phyloP scores from a whole-genome alignment of 2,329 filamentous ascomycete genomes.

The Fusarium chaquense region DNA sequence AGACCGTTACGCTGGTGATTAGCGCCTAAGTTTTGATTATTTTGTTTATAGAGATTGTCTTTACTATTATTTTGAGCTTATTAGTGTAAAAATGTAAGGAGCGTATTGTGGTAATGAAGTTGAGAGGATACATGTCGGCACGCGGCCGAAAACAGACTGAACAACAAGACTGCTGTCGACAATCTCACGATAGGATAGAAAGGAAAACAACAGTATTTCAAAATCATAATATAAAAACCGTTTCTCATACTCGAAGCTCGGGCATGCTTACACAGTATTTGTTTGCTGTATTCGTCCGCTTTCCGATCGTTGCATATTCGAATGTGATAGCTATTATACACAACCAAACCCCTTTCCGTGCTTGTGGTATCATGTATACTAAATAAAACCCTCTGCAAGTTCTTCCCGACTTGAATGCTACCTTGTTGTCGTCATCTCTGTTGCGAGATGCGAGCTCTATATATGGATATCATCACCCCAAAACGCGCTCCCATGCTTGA shows the following conservation, averaged over 20 bases:
- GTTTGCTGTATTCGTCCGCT: not conserved
- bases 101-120: slow-evolving; percentile 42
- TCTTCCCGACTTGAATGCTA: slow-evolving; percentile 16
- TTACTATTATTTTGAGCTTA: not conserved
- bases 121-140: slow-evolving; percentile 17
- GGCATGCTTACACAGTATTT: not conserved
- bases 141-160: slow-evolving; percentile 1
- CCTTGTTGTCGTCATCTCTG: slow-evolving; percentile 24
- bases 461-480: slow-evolving; percentile 35
- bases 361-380: slow-evolving; percentile 17
- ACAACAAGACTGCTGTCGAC: not conserved
- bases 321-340: slow-evolving; percentile 11
- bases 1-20: slow-evolving; percentile 52
- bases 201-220: not conserved
- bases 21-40: slow-evolving; percentile 37
- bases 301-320: not conserved
- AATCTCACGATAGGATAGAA: not conserved
- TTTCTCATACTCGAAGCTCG: not conserved
- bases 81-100: not conserved
- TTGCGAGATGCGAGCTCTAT: slow-evolving; percentile 41
- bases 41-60: not conserved
- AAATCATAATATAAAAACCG: not conserved
- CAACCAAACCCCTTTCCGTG: slow-evolving; percentile 3
- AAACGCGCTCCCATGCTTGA: slow-evolving; percentile 8
- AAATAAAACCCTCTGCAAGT: slow-evolving; percentile 21